A percentile compares a stretch with the other conserved stretches of the same genome.
phyloP scores from a whole-genome alignment of 345 rosid genomes.

The Hibiscus mutabilis region DNA sequence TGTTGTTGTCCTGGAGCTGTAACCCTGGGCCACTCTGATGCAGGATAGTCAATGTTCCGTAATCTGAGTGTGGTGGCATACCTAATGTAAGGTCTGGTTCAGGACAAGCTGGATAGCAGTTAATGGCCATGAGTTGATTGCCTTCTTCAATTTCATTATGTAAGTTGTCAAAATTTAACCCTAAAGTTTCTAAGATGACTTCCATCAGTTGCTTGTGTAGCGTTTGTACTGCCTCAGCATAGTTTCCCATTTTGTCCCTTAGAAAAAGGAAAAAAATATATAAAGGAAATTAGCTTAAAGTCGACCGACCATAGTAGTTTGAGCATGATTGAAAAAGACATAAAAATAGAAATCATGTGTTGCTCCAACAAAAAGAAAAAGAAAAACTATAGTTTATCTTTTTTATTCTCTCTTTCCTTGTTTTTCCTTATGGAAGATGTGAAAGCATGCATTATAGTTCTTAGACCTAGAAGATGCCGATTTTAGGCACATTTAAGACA shows the following conservation, averaged over 20 bases:
- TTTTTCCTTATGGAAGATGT: constrained; percentile 3
- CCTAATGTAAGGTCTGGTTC: constrained; percentile 51
- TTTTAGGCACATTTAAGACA: not conserved
- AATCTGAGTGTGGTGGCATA: constrained; percentile 55
- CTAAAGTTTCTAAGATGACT: constrained; percentile 42
- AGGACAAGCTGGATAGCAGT: constrained; percentile 54
- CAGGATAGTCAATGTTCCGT: constrained; percentile 46
- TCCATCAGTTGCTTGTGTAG: constrained; percentile 37
- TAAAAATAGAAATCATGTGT: not conserved
- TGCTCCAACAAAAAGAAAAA: not conserved
- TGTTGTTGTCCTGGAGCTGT: constrained; percentile 36
- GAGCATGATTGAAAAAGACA: not conserved
- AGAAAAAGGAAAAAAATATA: not conserved
- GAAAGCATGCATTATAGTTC: constrained; percentile 2
- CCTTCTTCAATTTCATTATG: constrained; percentile 38
- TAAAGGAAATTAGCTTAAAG: not conserved
- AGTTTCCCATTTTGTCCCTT: constrained; percentile 50
- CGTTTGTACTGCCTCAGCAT: constrained; percentile 35
- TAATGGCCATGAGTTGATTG: constrained; percentile 48
- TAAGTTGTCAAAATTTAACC: constrained; percentile 36
- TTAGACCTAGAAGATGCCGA: not conserved
- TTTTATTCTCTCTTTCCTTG: constrained; percentile 4
- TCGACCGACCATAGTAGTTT: not conserved
- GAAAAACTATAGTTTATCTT: not conserved
- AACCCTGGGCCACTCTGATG: constrained; percentile 47